phyloP scores from a whole-genome alignment of 78 protist genomes.

The Dictyostelium capitatum region DNA sequence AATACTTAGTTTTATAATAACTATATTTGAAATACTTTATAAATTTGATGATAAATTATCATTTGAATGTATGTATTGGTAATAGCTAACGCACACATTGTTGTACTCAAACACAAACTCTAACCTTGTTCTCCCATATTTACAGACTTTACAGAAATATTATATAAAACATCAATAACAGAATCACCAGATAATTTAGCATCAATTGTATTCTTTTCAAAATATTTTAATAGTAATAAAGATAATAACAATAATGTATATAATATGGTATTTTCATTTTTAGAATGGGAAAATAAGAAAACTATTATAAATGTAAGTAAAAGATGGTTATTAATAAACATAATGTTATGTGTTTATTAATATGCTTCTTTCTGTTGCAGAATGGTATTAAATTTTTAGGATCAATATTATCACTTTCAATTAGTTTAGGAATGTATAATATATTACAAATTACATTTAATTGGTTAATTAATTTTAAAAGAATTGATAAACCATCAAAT shows the following conservation, averaged over 20 bases:
- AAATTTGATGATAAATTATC: not conserved
- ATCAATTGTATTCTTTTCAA: constrained; percentile 7
- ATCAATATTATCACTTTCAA: constrained; percentile 19
- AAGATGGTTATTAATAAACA: too few species aligned
- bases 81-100: too few species aligned
- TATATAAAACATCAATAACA: not conserved
- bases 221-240: not conserved
- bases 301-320: constrained; percentile 1
- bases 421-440: not conserved
- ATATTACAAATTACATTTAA: not conserved
- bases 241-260: not conserved
- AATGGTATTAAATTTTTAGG: constrained; percentile 2
- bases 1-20: not conserved
- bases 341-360: too few species aligned
- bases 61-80: not conserved
- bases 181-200: not conserved
- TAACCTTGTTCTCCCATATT: too few species aligned
- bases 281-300: not conserved
- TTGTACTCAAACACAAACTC: too few species aligned
- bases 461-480: not conserved
- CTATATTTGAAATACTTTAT: not conserved
- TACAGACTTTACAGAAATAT: not conserved
- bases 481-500: not conserved
- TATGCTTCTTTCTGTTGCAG: too few species aligned
- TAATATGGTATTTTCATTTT: not conserved